Evolutionary conservation across 2,329 filamentous ascomycete species (phyloP).

Genomic region (Exutisphaerella laricina): DNA sequence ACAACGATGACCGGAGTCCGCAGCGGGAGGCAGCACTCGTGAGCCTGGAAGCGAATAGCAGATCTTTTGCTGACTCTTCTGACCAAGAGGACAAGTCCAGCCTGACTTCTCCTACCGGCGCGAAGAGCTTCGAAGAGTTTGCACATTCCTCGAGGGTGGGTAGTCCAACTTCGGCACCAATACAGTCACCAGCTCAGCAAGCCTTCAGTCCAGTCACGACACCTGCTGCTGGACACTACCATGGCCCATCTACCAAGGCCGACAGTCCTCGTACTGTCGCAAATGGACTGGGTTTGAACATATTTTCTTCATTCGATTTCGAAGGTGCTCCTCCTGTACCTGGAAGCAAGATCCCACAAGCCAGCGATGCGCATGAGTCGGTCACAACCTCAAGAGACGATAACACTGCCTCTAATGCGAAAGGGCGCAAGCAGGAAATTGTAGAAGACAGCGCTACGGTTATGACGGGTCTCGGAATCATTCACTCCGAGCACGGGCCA

Average conservation of each 20-base stretch:
- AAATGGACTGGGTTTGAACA: constrained; percentile 15
- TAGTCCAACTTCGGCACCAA: too few species aligned
- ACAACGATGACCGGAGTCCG: background rate
- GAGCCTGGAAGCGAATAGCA: constrained; percentile 1
- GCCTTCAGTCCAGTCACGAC: too few species aligned
- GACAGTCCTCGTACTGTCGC: constrained; percentile 5
- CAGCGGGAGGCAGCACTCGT: constrained; percentile 1
- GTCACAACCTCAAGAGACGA: too few species aligned
- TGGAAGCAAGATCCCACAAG: background rate
- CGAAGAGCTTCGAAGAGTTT: constrained; percentile 16
- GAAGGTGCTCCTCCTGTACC: constrained; percentile 1
- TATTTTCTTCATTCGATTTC: constrained; percentile 17
- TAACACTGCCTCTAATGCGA: too few species aligned
- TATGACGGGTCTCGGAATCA: too few species aligned
- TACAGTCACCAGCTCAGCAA: too few species aligned
- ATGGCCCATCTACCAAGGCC: constrained; percentile 1
- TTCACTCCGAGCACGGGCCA: too few species aligned
- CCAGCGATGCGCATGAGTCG: background rate
- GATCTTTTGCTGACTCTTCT: background rate
- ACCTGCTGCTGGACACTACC: background rate
- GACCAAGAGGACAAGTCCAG: too few species aligned
- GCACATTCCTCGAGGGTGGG: too few species aligned
- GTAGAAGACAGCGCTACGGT: too few species aligned
- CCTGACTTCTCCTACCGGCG: too few species aligned
- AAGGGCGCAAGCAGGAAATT: too few species aligned